These are phyloP conservation scores for Salvia sclarea DNA, from an alignment of 305 asterid species.

Conservation along the genomic window DNA sequence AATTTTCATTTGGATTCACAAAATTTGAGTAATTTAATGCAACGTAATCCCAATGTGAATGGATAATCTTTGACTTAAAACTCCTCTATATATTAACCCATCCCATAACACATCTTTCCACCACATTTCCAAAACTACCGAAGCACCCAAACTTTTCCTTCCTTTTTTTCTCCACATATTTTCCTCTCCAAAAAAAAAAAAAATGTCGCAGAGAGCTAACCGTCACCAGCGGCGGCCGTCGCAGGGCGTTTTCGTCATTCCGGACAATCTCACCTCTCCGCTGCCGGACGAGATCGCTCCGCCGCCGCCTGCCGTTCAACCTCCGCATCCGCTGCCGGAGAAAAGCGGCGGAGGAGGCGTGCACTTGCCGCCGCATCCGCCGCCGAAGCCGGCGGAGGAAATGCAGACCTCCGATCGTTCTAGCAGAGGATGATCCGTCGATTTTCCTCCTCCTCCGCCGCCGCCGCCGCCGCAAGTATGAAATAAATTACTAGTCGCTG, in stretches of 20 bases:
- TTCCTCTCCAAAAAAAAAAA: not conserved
- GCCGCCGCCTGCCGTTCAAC: slow-evolving; percentile 33
- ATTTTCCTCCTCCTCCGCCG: not conserved
- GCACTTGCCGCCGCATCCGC: slow-evolving; percentile 48
- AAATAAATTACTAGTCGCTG: slow-evolving; percentile 25
- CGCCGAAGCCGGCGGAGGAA: slow-evolving; percentile 48
- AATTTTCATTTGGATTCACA: slow-evolving; percentile 13
- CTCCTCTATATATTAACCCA: slow-evolving; percentile 35
- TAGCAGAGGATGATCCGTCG: slow-evolving; percentile 29
- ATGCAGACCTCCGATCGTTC: slow-evolving; percentile 33
- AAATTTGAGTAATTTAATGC: slow-evolving; percentile 31
- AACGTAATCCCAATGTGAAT: slow-evolving; percentile 41
- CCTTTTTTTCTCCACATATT: slow-evolving; percentile 17
- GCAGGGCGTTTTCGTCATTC: slow-evolving; percentile 54
- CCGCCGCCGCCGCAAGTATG: slow-evolving; percentile 21
- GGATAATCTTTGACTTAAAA: slow-evolving; percentile 40
- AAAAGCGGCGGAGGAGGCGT: slow-evolving; percentile 27
- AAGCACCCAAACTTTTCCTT: not conserved
- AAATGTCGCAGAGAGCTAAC: slow-evolving; percentile 56
- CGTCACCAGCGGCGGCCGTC: slow-evolving; percentile 78
- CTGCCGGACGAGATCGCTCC: slow-evolving; percentile 36
- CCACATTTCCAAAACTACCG: slow-evolving; percentile 24
- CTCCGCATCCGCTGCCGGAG: slow-evolving; percentile 40
- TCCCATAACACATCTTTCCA: slow-evolving; percentile 23
- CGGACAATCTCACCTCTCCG: slow-evolving; percentile 57